Evolutionary conservation across 805 yeast species (phyloP), one percentile per base, ranked within the genome.

Genomic region (Citeromyces matritensis): DNA sequence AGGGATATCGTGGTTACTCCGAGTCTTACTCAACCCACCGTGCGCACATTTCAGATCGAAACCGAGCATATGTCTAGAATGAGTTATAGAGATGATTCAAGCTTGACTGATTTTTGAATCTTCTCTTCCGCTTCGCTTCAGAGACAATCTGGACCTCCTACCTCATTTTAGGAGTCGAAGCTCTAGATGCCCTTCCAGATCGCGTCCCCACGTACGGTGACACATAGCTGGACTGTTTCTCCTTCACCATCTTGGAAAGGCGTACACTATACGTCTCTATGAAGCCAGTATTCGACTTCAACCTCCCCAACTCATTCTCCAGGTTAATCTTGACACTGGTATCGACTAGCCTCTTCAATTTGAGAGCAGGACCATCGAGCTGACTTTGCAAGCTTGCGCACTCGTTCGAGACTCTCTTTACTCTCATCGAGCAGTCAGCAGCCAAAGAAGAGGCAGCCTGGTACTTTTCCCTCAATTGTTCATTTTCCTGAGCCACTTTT

Each of bases 401-500:
- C 4, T 35, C 30, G 4, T 39, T 35, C 25, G 51, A 49, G n/a
- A 51, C 26, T 1, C 38, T 26, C 13, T 47, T 44, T 3, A 55
- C 25, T 5, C 26, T 21, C 3, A 45, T 41, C 1, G 70, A 56
- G 29, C 48, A 36, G 25, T 60, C 65, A 1, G 70, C 70, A 3
- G 74, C 73, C n/a, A 38, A 32, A 1, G 69, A 53, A 0, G 75
- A 67, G 6, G 43, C 43, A 4, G 36, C 30, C 43, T 69, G 76
- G 39, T 70, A 70, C n/a, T 47, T 34, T 2, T 37, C 26, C 35
- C 77, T 46, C 19, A 63, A 39, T 4, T 32, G 35, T 17, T 55
- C 57, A 30, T 54, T 60, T 17, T 35, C 30, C 2, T 27, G 15
- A 11, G 45, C 31, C 19, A 47, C 33, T 1, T 30, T 29, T 10